These are phyloP conservation scores for Lignosus rhinocerotis DNA, from an alignment of 1,284 basidiomycete genomes.

Conservation along the genomic window DNA sequence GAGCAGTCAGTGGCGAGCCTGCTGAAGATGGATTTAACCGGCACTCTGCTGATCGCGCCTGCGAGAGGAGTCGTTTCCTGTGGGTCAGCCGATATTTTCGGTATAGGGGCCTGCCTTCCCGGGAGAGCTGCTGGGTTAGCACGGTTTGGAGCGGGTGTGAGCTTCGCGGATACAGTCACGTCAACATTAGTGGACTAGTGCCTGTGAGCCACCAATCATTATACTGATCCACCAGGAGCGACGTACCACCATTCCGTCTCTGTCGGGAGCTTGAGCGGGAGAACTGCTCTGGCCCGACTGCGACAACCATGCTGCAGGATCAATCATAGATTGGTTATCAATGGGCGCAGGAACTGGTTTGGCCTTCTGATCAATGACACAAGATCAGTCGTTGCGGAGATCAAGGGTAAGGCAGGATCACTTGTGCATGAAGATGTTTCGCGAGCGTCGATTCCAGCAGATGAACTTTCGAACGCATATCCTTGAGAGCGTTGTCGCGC, in stretches of 20 bases:
- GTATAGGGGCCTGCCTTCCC: neutral
- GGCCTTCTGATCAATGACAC: slow-evolving; percentile 3
- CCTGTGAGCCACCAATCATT: neutral
- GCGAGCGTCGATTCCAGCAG: slow-evolving; percentile 33
- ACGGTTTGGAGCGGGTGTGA: slow-evolving; percentile 17
- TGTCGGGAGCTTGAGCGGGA: slow-evolving; percentile 27
- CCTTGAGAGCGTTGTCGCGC: slow-evolving; percentile 39
- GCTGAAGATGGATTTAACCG: slow-evolving; percentile 28
- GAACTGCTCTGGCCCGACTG: slow-evolving; percentile 32
- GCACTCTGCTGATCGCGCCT: neutral
- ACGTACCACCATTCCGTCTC: slow-evolving; percentile 28
- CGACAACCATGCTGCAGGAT: slow-evolving; percentile 34
- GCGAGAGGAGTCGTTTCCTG: slow-evolving; percentile 6
- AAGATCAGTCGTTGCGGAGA: neutral
- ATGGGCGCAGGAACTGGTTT: slow-evolving; percentile 15
- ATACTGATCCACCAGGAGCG: neutral
- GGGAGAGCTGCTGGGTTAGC: slow-evolving; percentile 6
- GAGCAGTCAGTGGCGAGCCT: slow-evolving; percentile 31
- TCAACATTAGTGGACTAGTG: slow-evolving; percentile 28
- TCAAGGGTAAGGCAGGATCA: neutral
- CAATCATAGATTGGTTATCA: slow-evolving; percentile 32
- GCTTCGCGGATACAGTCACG: slow-evolving; percentile 17
- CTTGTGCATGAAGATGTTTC: slow-evolving; percentile 30
- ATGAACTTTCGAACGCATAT: slow-evolving; percentile 34
- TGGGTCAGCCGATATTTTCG: neutral